phyloP scores from a whole-genome alignment of 169 alveolate genomes.

The Plasmodium berghei region DNA sequence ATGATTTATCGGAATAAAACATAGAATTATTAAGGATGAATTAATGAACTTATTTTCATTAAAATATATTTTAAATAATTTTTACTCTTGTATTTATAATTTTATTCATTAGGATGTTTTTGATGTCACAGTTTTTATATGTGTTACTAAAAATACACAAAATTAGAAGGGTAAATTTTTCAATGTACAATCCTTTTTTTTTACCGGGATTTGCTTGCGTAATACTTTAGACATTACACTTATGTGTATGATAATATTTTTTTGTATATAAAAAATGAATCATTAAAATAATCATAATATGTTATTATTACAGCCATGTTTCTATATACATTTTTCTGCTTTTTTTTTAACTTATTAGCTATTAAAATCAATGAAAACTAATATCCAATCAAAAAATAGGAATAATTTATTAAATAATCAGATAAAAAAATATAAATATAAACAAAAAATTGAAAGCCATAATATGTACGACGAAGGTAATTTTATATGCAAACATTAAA shows the following conservation, averaged over 20 bases:
- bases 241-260: neutral
- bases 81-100: neutral
- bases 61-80: neutral
- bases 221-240: slow-evolving; percentile 1
- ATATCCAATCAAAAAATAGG: slow-evolving; percentile 28
- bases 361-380: slow-evolving; percentile 26
- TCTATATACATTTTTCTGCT: neutral
- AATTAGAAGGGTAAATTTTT: slow-evolving; percentile 36
- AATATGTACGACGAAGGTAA: slow-evolving; percentile 41
- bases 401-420: slow-evolving; percentile 38
- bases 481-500: neutral
- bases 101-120: slow-evolving; percentile 25
- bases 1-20: neutral
- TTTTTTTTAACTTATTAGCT: slow-evolving; percentile 10
- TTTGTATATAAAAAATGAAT: neutral
- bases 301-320: too few relatives aligned
- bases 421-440: slow-evolving; percentile 13
- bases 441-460: slow-evolving; percentile 42
- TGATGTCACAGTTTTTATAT: slow-evolving; percentile 34
- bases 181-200: slow-evolving; percentile 19
- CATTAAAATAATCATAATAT: too few relatives aligned
- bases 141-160: slow-evolving; percentile 26
- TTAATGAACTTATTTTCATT: too few relatives aligned
- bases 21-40: neutral
- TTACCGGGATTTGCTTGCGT: slow-evolving; percentile 63